Conservation (phyloP, 495 filamentous ascomycete species). For the Neurospora terricola region DNA sequence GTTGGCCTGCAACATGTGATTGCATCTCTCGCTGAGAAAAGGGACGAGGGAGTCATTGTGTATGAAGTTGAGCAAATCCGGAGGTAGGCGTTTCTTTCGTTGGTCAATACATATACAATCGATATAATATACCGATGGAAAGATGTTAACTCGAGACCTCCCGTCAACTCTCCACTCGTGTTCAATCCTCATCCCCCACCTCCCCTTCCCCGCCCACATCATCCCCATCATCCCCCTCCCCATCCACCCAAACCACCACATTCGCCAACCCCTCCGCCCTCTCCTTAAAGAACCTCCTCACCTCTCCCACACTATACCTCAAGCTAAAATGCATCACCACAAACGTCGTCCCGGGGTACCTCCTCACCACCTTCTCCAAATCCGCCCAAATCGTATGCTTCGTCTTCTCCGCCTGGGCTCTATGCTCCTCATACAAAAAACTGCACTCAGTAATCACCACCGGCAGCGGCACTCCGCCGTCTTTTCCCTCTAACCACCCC, state of each 20-base stretch:
- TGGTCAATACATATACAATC: not conserved
- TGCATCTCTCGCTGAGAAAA: not conserved
- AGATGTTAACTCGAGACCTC: not conserved
- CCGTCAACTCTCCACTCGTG: not conserved
- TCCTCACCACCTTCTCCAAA: conserved; percentile 20
- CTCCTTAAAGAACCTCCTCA: conserved; percentile 21
- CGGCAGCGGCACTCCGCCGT: conserved; percentile 3
- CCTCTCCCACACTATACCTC: conserved; percentile 24
- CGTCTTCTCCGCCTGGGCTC: conserved; percentile 23
- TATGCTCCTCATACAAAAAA: conserved; percentile 24
- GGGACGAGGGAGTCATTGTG: not conserved
- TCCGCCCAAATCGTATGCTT: conserved; percentile 29
- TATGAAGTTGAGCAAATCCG: not conserved
- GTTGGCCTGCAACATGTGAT: too few relatives aligned
- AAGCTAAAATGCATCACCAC: conserved; percentile 31
- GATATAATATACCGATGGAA: not conserved
- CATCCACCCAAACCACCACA: conserved; percentile 30
- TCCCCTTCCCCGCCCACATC: not conserved
- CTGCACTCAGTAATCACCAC: conserved; percentile 33
- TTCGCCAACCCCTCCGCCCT: conserved; percentile 19
- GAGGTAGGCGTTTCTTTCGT: not conserved
- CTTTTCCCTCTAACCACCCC: conserved; percentile 8
- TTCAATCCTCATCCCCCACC: not conserved
- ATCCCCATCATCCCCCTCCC: conserved; percentile 4
- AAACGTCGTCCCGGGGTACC: conserved; percentile 22